Conservation (phyloP, 2,329 filamentous ascomycete genomes). For the Tolypocladium amazonense region DNA sequence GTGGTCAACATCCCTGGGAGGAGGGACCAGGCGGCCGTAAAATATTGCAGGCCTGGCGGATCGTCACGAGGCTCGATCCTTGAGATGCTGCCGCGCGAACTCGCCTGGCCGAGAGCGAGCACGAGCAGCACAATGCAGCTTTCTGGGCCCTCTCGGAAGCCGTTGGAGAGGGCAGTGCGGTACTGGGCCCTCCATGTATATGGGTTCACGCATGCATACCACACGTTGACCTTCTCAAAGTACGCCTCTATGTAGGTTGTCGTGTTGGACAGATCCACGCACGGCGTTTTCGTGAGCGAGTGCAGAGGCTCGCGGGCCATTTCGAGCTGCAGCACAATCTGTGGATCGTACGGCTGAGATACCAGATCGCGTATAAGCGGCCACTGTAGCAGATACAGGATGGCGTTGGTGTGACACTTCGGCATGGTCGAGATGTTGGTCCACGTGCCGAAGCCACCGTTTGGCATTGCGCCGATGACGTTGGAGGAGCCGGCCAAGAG, state of each 20-base stretch:
- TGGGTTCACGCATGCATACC: constrained; percentile 79
- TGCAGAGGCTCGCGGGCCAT: constrained; percentile 69
- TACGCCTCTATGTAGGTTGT: constrained; percentile 68
- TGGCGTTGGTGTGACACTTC: constrained; percentile 72
- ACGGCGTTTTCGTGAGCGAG: constrained; percentile 51
- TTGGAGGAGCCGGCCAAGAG: constrained; percentile 31
- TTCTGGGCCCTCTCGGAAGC: constrained; percentile 68
- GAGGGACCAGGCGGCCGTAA: constrained; percentile 69
- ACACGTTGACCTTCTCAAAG: constrained; percentile 72
- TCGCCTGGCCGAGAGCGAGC: constrained; percentile 66
- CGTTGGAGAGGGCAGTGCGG: constrained; percentile 61
- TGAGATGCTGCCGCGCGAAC: constrained; percentile 65
- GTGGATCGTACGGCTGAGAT: constrained; percentile 66
- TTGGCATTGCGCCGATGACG: constrained; percentile 46
- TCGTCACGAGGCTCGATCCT: constrained; percentile 57
- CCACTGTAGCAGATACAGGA: constrained; percentile 69
- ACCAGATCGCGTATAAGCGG: constrained; percentile 71
- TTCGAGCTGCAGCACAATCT: constrained; percentile 71
- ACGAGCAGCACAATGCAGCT: constrained; percentile 76
- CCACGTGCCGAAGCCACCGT: constrained; percentile 64
- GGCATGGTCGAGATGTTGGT: constrained; percentile 78
- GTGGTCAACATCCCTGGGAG: constrained; percentile 70
- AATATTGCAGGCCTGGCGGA: constrained; percentile 67
- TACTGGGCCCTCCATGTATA: constrained; percentile 72
- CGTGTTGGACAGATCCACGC: constrained; percentile 64